These are phyloP conservation scores for Peronospora destructor DNA, from an alignment of 352 stramenopile genomes.

Conservation along the genomic window DNA sequence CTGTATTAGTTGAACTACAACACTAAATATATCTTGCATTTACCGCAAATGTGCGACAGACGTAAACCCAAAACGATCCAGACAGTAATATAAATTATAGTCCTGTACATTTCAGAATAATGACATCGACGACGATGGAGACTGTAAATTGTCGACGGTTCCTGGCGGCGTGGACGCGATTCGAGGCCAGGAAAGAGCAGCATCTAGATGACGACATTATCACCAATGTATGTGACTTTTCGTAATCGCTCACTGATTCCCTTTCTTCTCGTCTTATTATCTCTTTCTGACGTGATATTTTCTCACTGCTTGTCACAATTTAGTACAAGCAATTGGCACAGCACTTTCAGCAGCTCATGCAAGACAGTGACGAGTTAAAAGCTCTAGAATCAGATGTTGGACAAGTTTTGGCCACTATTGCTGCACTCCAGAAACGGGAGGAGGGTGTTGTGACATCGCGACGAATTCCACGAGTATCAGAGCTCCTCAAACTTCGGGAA, in stretches of 20 bases:
- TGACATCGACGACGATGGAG: slow-evolving; percentile 10
- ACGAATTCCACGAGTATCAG: slow-evolving; percentile 26
- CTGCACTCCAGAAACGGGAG: slow-evolving; percentile 6
- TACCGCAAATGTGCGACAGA: neutral
- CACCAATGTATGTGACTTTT: slow-evolving; percentile 8
- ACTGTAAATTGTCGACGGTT: slow-evolving; percentile 51
- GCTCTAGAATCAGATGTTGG: slow-evolving; percentile 19
- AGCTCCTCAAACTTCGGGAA: slow-evolving; percentile 22
- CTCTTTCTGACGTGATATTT: slow-evolving; percentile 9
- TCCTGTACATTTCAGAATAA: slow-evolving; percentile 12
- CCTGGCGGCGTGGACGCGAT: slow-evolving; percentile 49
- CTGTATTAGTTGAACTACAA: no score
- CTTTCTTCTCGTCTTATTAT: neutral
- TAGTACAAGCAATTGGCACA: slow-evolving; percentile 35
- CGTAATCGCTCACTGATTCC: neutral
- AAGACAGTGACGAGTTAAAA: slow-evolving; percentile 21
- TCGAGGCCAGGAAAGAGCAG: slow-evolving; percentile 23
- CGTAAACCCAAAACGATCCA: no score
- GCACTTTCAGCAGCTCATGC: slow-evolving; percentile 29
- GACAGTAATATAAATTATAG: neutral
- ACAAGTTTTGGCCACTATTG: slow-evolving; percentile 21
- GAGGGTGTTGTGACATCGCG: neutral
- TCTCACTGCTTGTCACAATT: neutral
- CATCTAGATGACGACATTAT: slow-evolving; percentile 6
- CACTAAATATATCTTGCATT: no score